These are phyloP conservation scores for Tothia fuscella DNA, from an alignment of 2,329 filamentous ascomycete genomes.

Conservation along the genomic window DNA sequence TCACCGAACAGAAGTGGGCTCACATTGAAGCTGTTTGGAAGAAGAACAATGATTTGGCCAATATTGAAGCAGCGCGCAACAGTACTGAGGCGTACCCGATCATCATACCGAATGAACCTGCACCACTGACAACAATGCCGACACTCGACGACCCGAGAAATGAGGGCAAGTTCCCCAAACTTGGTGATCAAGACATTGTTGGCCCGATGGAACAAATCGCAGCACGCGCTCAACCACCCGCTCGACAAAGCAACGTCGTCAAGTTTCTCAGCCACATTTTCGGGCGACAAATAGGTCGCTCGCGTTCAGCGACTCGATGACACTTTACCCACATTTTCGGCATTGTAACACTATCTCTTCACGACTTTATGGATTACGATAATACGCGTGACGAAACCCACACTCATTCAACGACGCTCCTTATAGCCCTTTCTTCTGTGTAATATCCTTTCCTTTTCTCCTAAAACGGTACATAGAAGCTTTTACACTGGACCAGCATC, in stretches of 20 bases:
- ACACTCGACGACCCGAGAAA: conserved; percentile 52
- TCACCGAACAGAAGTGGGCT: conserved; percentile 83
- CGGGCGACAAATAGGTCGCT: conserved; percentile 2
- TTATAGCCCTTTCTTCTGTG: too few species aligned
- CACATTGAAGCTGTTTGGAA: conserved; percentile 68
- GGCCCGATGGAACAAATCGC: conserved; percentile 63
- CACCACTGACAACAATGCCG: conserved; percentile 53
- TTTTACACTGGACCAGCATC: too few species aligned
- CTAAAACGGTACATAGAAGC: too few species aligned
- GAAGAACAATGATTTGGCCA: conserved; percentile 33
- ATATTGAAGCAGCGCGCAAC: conserved; percentile 29
- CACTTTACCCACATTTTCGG: not conserved
- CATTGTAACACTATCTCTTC: not conserved
- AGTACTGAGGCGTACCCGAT: conserved; percentile 22
- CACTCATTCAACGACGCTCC: conserved; percentile 7
- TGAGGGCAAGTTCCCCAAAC: conserved; percentile 74
- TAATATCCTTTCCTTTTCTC: too few species aligned
- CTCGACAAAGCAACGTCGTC: not conserved
- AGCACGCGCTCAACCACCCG: not conserved
- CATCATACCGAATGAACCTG: conserved; percentile 35
- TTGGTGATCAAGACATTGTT: conserved; percentile 86
- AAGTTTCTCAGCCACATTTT: conserved; percentile 5
- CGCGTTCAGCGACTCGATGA: conserved; percentile 8
- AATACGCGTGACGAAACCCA: not conserved
- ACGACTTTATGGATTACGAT: conserved; percentile 7